Evolutionary conservation across 768 basidiomycete species (phyloP).

Genomic region (Hydnomerulius pinastri): DNA sequence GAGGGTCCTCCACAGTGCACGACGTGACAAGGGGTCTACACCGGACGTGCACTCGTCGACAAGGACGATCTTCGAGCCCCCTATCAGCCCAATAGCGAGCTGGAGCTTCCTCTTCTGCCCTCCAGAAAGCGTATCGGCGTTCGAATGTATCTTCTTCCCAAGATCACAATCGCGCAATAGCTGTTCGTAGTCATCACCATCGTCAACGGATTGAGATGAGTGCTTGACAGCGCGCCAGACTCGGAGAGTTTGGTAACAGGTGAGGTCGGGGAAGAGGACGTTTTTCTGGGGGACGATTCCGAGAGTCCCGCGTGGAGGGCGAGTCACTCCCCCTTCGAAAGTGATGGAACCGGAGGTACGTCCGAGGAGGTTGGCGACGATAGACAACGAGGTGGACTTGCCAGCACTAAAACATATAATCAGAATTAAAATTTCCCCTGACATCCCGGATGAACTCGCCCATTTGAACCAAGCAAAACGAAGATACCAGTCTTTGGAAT

Average conservation of each 20-base stretch:
- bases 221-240: conserved; percentile 77
- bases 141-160: conserved; percentile 64
- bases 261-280: conserved; percentile 75
- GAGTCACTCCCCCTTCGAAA: conserved; percentile 52
- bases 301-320: conserved; percentile 62
- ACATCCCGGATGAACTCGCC: conserved; percentile 35
- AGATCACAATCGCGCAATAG: conserved; percentile 74
- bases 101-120: conserved; percentile 86
- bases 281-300: conserved; percentile 86
- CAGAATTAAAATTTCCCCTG: not conserved
- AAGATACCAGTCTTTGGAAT: conserved; percentile 77
- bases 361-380: conserved; percentile 63
- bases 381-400: conserved; percentile 71
- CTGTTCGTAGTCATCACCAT: conserved; percentile 61
- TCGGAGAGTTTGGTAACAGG: conserved; percentile 69
- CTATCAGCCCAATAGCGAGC: conserved; percentile 77
- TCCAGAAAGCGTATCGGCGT: conserved; percentile 68
- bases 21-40: conserved; percentile 77
- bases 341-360: conserved; percentile 59
- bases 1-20: conserved; percentile 76
- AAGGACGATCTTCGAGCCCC: conserved; percentile 69
- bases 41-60: conserved; percentile 78
- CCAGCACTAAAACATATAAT: conserved; percentile 54
- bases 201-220: conserved; percentile 41
- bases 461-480: conserved; percentile 74